Evolutionary conservation across 2,329 filamentous ascomycete species (phyloP).

Genomic region (Seiridium cupressi): DNA sequence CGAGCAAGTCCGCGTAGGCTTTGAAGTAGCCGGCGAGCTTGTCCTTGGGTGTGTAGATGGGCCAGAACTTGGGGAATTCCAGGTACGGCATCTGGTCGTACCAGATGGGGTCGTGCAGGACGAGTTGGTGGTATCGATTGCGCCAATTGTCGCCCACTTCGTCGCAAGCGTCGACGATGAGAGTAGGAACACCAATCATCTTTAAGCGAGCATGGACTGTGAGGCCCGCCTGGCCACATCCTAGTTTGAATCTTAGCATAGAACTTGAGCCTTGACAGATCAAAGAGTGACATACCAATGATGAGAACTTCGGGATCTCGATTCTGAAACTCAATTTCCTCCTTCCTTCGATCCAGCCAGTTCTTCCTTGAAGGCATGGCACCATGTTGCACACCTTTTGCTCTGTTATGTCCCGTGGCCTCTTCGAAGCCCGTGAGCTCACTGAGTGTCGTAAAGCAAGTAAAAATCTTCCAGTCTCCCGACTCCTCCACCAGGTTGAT

Average conservation of each 20-base stretch:
- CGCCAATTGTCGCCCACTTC: slow-evolving; percentile 60
- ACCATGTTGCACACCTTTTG: slow-evolving; percentile 48
- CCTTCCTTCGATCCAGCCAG: slow-evolving; percentile 48
- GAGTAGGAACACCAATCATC: slow-evolving; percentile 48
- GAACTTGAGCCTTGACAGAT: background rate
- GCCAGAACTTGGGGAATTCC: slow-evolving; percentile 60
- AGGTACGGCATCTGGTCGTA: slow-evolving; percentile 59
- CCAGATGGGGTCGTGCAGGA: slow-evolving; percentile 64
- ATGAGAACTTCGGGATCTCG: slow-evolving; percentile 53
- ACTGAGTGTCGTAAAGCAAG: slow-evolving; percentile 49
- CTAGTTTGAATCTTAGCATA: slow-evolving; percentile 23
- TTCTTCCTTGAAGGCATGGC: slow-evolving; percentile 44
- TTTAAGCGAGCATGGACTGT: slow-evolving; percentile 52
- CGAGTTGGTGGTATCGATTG: slow-evolving; percentile 51
- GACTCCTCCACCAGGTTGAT: slow-evolving; percentile 39
- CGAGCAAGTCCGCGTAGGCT: slow-evolving; percentile 57
- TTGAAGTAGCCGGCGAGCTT: slow-evolving; percentile 66
- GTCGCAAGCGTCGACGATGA: slow-evolving; percentile 50
- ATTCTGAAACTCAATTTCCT: slow-evolving; percentile 45
- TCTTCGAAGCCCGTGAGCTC: slow-evolving; percentile 46
- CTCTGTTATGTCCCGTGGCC: slow-evolving; percentile 34
- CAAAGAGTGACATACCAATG: slow-evolving; percentile 36
- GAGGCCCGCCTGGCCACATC: slow-evolving; percentile 55
- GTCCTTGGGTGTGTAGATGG: slow-evolving; percentile 66
- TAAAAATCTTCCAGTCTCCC: slow-evolving; percentile 53